phyloP scores from a whole-genome alignment of 495 filamentous ascomycete genomes.

The Sordaria brevicollis region DNA sequence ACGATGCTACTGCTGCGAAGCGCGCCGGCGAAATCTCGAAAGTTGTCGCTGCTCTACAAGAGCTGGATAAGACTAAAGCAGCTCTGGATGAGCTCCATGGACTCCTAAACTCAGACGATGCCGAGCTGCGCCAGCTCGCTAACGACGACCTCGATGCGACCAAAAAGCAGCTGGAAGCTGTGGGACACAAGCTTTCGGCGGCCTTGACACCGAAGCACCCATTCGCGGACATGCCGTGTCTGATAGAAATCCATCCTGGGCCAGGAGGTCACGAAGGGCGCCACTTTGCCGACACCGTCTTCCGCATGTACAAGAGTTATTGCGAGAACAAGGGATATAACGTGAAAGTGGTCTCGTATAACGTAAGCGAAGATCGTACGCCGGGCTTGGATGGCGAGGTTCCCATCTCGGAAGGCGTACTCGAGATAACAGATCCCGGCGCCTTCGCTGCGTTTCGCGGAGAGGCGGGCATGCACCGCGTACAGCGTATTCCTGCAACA shows the following conservation, averaged over 20 bases:
- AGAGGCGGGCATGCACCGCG: conserved; percentile 89
- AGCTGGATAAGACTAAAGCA: conserved; percentile 54
- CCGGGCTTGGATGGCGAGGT: conserved; percentile 47
- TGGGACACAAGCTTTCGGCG: conserved; percentile 56
- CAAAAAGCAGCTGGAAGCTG: conserved; percentile 42
- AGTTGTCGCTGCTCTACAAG: conserved; percentile 57
- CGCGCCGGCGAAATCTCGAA: conserved; percentile 63
- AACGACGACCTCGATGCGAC: conserved; percentile 63
- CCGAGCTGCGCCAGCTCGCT: conserved; percentile 54
- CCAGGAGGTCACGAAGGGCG: conserved; percentile 92
- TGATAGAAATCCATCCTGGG: conserved; percentile 86
- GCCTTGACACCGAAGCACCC: conserved; percentile 81
- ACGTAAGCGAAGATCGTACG: conserved; percentile 38
- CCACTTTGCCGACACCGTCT: conserved; percentile 75
- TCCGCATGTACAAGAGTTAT: conserved; percentile 81
- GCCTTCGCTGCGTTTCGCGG: conserved; percentile 71
- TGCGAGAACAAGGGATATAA: conserved; percentile 49
- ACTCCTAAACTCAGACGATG: conserved; percentile 40
- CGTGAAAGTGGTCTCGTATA: conserved; percentile 37
- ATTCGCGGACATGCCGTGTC: conserved; percentile 83
- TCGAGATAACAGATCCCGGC: conserved; percentile 69
- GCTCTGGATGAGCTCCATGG: conserved; percentile 42
- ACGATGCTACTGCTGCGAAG: conserved; percentile 64
- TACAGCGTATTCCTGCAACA: conserved; percentile 85
- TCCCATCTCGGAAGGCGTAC: conserved; percentile 69